Conservation (phyloP, 2,329 filamentous ascomycete species). For the Plectosphaerella plurivora region DNA sequence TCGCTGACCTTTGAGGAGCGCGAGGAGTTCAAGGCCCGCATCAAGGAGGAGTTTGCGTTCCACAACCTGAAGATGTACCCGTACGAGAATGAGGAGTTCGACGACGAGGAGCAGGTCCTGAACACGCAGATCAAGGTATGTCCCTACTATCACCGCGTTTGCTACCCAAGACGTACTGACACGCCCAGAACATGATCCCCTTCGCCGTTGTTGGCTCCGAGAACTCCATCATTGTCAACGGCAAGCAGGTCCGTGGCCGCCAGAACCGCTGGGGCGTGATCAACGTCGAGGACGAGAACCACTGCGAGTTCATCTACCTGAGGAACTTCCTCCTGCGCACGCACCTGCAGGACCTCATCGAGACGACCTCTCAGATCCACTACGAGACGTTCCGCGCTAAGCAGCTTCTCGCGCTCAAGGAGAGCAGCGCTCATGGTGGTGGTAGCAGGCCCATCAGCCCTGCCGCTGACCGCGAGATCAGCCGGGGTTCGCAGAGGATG, state of each 20-base stretch:
- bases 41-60: conserved; percentile 99
- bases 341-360: conserved; percentile 96
- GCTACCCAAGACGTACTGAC: conserved; percentile 23
- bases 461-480: conserved; percentile 88
- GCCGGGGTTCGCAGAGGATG: conserved; percentile 94
- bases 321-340: conserved; percentile 98
- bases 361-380: conserved; percentile 99
- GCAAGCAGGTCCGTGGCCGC: conserved; percentile 93
- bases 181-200: conserved; percentile 75
- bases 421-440: conserved; percentile 84
- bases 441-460: conserved; percentile 93
- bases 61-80: conserved; percentile 99
- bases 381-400: conserved; percentile 99
- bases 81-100: conserved; percentile 98
- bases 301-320: conserved; percentile 99
- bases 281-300: conserved; percentile 98
- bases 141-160: not conserved
- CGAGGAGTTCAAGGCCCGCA: conserved; percentile 94
- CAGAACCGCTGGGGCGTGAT: conserved; percentile 99
- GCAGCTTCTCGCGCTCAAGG: conserved; percentile 95
- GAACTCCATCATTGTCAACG: conserved; percentile 95
- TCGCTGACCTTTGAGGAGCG: conserved; percentile 94
- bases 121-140: conserved; percentile 93
- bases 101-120: conserved; percentile 89
- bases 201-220: conserved; percentile 98